Base-by-base conservation (phyloP, 768 basidiomycete genomes). In the Neoboletus brunneissimus region DNA sequence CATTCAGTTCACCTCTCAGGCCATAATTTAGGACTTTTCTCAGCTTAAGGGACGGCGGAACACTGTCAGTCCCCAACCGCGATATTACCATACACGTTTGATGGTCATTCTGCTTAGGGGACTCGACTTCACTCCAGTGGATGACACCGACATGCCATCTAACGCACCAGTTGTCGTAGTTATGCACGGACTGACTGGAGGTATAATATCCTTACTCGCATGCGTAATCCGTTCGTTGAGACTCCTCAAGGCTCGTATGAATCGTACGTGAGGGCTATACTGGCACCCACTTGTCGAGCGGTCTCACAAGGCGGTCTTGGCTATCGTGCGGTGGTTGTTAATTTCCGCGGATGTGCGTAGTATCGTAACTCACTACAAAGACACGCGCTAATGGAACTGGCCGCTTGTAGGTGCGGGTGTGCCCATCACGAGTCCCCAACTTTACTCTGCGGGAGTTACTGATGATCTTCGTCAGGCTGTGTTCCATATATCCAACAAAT, bases 381-480 rank as follows among this genome's bases (percentile, higher is more conserved):
- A 50, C 59, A 56, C 29, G 54, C 50, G 51, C 54, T 58, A 38
- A 66, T 66, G 44, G 46, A 54, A 58, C 31, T 51, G 48, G 45
- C 27, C 31, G 20, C 53, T 50, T 64, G 23, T 67, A 94, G 90
- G 91, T 74, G 94, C 94, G 52, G 88, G 89, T 35, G 84, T 89
- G 31, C 89, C 90, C 3, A 70, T 98, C 54, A 96, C 92, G 2
- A 86, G 84, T 52, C 82, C 85, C 5, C 87, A 92, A 63, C 74
- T 97, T 38, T 98, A 91, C 73, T 92, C 89, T 47, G 92, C 92
- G 18, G 91, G 88, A 31, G 83, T 91, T 60, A 98, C 95, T 10
- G 87, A 94, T 61, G 96, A 99, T 73, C 77, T 94, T 35, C 86
- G 94, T 27, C 83, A 84, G 57, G 89, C 91, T 1, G 69, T 97